phyloP scores from a whole-genome alignment of 306 rosid species.

The Cicer pinnatifidum region DNA sequence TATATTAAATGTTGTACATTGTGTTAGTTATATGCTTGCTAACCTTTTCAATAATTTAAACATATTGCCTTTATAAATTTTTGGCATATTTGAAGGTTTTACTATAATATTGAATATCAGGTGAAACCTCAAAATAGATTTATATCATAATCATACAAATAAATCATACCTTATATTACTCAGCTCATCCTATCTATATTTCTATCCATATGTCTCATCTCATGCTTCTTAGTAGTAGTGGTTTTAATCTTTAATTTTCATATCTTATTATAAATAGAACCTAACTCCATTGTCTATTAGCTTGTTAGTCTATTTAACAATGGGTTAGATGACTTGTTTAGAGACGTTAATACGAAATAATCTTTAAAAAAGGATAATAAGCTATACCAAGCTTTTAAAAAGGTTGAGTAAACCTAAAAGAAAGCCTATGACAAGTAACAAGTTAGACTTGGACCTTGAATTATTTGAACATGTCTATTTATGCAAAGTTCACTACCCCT shows the following conservation, averaged over 20 bases:
- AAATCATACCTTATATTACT: neutral
- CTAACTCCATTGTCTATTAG: neutral
- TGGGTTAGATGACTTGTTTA: neutral
- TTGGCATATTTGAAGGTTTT: neutral
- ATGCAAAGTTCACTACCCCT: neutral
- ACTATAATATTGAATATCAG: neutral
- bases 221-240: neutral
- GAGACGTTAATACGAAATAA: neutral
- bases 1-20: neutral
- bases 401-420: neutral
- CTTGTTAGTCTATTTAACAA: neutral
- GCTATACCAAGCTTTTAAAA: neutral
- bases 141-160: neutral
- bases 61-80: neutral
- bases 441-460: neutral
- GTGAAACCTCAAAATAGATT: neutral
- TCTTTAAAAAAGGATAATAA: neutral
- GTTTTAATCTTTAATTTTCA: neutral
- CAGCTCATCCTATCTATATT: neutral
- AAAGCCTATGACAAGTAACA: neutral
- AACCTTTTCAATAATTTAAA: neutral
- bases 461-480: neutral
- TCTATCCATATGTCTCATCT: neutral
- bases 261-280: neutral
- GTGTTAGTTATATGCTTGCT: neutral